Percentiles rank a stretch among this genome's conserved stretches.
These are phyloP conservation scores for Acanthamoeba culbertsoni DNA, from an alignment of 208 protist species.

Conservation along the genomic window DNA sequence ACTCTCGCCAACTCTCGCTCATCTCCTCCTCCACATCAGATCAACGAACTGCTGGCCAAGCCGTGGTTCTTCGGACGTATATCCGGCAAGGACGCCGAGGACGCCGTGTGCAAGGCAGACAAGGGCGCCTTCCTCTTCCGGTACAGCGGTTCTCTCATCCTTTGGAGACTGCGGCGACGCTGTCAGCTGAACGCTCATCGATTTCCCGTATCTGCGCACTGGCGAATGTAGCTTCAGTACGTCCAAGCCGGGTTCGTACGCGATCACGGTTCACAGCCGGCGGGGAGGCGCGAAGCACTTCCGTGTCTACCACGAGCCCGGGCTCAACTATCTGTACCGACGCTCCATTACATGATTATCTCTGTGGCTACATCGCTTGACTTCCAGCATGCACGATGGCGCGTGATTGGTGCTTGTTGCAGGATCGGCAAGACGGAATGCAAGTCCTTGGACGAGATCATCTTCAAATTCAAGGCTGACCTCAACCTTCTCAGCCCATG, in stretches of 20 bases:
- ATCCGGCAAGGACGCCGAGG: constrained; percentile 1
- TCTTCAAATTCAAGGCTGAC: constrained; percentile 35
- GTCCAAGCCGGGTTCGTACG: constrained; percentile 16
- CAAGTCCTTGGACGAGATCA: constrained; percentile 47
- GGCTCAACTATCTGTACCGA: constrained; percentile 29
- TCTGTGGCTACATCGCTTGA: no score
- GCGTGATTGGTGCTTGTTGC: no score
- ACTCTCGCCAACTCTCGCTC: neutral
- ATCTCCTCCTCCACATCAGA: no score
- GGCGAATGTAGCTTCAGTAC: constrained; percentile 6
- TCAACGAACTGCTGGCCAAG: neutral
- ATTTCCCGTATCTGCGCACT: no score
- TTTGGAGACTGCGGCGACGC: no score
- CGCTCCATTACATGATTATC: neutral
- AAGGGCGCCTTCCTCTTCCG: constrained; percentile 17
- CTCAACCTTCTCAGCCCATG: neutral
- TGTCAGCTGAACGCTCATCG: no score
- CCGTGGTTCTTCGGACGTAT: neutral
- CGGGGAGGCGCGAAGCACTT: constrained; percentile 2
- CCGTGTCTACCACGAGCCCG: neutral
- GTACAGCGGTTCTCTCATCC: neutral
- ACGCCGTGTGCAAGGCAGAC: neutral
- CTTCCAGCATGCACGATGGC: no score
- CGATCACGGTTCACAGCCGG: constrained; percentile 16
- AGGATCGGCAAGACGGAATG: constrained; percentile 49